A percentile compares a stretch with the other conserved stretches of the same genome.
Evolutionary conservation across 805 yeast species (phyloP).

Genomic region (Nematodospora valgi): DNA sequence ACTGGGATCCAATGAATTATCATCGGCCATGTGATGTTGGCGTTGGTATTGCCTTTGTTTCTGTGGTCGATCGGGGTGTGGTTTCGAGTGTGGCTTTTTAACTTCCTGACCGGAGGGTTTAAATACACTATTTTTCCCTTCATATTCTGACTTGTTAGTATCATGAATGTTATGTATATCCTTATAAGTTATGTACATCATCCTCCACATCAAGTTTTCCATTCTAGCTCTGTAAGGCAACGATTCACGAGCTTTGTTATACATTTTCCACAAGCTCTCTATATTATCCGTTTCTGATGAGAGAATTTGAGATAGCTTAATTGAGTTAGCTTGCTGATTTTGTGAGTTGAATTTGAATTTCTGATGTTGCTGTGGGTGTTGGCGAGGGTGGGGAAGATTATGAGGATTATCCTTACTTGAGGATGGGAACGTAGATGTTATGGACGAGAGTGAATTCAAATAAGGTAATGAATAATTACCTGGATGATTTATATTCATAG

Average conservation of each 20-base stretch:
- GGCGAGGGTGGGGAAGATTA: background rate
- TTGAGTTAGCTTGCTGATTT: background rate
- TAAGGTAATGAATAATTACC: no score
- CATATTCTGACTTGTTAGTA: no score
- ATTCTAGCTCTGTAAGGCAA: constrained; percentile 74
- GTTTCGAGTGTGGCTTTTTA: background rate
- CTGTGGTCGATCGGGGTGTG: background rate
- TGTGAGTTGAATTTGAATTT: constrained; percentile 6
- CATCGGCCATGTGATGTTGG: background rate
- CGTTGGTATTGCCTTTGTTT: background rate
- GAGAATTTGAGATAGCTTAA: constrained; percentile 4
- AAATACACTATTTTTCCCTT: no score
- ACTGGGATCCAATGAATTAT: constrained; percentile 35
- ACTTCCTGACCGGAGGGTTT: background rate
- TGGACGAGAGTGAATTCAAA: no score
- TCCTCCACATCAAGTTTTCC: constrained; percentile 85
- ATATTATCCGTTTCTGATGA: constrained; percentile 8
- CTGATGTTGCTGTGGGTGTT: background rate
- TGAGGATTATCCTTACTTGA: no score
- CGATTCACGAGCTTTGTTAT: constrained; percentile 68
- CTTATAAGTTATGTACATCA: constrained; percentile 55
- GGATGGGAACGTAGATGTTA: no score
- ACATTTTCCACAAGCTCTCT: constrained; percentile 69
- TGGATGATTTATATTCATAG: no score
- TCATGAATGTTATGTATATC: background rate